Percentiles rank a stretch among this genome's conserved stretches.
Evolutionary conservation across 2,329 filamentous ascomycete species (phyloP).

Genomic region (Hypoxylon sp.): DNA sequence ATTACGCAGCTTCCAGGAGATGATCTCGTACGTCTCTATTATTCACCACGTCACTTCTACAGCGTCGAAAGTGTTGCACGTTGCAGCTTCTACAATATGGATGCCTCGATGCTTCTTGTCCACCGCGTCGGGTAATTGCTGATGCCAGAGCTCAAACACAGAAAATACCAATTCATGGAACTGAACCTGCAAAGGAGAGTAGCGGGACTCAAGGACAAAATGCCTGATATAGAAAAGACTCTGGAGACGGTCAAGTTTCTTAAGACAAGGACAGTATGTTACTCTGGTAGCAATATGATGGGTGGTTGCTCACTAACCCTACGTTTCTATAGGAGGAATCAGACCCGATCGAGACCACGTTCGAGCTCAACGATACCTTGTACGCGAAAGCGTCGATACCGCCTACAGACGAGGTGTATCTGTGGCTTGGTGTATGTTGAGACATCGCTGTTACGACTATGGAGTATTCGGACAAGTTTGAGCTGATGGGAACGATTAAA

Average conservation of each 20-base stretch:
- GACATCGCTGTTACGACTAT: neutral
- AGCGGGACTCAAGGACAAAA: slow-evolving; percentile 89
- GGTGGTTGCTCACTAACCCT: slow-evolving; percentile 11
- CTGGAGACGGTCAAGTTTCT: slow-evolving; percentile 91
- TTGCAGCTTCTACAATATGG: neutral
- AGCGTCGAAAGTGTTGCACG: neutral
- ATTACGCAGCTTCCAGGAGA: slow-evolving; percentile 88
- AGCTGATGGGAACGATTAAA: slow-evolving; percentile 20
- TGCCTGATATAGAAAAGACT: slow-evolving; percentile 97
- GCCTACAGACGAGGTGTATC: slow-evolving; percentile 89
- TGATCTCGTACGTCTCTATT: slow-evolving; percentile 80
- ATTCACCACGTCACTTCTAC: neutral
- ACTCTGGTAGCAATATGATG: neutral
- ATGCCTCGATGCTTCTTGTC: neutral
- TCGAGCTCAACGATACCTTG: slow-evolving; percentile 96
- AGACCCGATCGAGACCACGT: slow-evolving; percentile 89
- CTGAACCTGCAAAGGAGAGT: slow-evolving; percentile 89
- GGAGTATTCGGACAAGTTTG: neutral
- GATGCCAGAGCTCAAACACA: slow-evolving; percentile 57
- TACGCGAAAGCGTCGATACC: slow-evolving; percentile 89
- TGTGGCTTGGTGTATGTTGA: slow-evolving; percentile 88
- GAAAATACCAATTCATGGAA: slow-evolving; percentile 99
- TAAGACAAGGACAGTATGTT: slow-evolving; percentile 77
- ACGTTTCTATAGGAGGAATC: slow-evolving; percentile 60
- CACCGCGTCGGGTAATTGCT: slow-evolving; percentile 12